Percentiles rank a stretch among this genome's conserved stretches.
Conservation (phyloP, 352 stramenopile genomes). For the Peronospora destructor region DNA sequence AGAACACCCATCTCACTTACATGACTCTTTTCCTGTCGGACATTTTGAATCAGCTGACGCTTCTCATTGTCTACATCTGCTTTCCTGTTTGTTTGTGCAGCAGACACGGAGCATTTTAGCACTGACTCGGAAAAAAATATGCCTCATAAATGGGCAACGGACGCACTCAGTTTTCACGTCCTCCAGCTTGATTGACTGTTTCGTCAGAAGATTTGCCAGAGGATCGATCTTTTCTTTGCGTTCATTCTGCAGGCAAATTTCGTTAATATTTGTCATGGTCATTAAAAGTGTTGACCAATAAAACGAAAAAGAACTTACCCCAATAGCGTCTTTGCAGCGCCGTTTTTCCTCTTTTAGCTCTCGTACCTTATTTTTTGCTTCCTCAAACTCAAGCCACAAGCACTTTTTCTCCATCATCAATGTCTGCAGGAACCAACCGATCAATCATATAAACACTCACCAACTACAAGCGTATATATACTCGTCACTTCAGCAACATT, state of each 20-base stretch:
- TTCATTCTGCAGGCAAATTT: conserved; percentile 36
- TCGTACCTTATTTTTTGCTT: conserved; percentile 61
- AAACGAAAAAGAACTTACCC: conserved; percentile 25
- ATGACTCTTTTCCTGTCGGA: conserved; percentile 59
- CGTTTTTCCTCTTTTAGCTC: conserved; percentile 65
- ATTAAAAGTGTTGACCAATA: not conserved
- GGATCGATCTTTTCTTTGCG: conserved; percentile 58
- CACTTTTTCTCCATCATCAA: conserved; percentile 83
- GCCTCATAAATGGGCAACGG: conserved; percentile 8
- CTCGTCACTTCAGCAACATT: not conserved
- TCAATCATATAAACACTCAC: not conserved
- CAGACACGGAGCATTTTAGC: not conserved
- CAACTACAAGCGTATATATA: not conserved
- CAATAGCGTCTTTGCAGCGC: conserved; percentile 55
- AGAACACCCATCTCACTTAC: conserved; percentile 14
- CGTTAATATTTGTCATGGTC: not conserved
- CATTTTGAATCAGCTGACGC: conserved; percentile 47
- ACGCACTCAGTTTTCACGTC: conserved; percentile 68
- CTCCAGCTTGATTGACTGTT: conserved; percentile 59
- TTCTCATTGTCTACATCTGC: conserved; percentile 40
- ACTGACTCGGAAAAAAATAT: not conserved
- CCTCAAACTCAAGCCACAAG: conserved; percentile 79
- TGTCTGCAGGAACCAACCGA: conserved; percentile 34
- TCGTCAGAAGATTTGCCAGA: conserved; percentile 56
- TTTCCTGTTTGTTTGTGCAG: conserved; percentile 34